Evolutionary conservation across 1,284 basidiomycete genomes (phyloP).

Genomic region (Sparassis latifolia): DNA sequence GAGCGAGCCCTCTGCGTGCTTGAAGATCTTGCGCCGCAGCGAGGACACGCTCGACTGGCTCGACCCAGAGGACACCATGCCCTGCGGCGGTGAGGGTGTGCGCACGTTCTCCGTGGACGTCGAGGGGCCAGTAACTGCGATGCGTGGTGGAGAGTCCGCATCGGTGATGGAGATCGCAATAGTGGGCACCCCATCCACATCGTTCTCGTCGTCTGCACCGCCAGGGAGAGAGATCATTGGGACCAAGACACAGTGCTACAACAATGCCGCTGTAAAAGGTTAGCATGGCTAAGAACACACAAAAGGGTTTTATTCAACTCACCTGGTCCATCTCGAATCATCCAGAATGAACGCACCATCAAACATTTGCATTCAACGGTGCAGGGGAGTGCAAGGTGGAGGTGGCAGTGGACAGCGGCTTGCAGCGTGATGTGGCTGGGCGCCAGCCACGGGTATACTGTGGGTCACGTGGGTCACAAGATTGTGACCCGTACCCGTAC

Average conservation of each 20-base stretch:
- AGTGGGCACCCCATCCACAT: constrained; percentile 19
- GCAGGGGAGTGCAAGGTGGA: too few species aligned
- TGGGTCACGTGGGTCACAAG: too few species aligned
- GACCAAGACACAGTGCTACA: not conserved
- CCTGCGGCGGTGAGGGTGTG: constrained; percentile 9
- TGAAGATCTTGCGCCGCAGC: constrained; percentile 23
- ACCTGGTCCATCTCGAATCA: too few species aligned
- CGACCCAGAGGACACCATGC: constrained; percentile 11
- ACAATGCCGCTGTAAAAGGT: too few species aligned
- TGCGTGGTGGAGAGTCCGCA: constrained; percentile 16
- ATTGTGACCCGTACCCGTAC: too few species aligned
- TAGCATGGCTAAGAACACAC: too few species aligned
- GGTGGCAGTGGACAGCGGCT: too few species aligned
- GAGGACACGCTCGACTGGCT: constrained; percentile 3
- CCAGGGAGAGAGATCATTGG: constrained; percentile 29
- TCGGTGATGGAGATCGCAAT: constrained; percentile 16
- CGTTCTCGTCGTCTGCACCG: constrained; percentile 19
- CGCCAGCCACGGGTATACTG: too few species aligned
- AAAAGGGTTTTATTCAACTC: too few species aligned
- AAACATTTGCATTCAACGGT: too few species aligned
- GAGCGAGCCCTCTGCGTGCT: constrained; percentile 36
- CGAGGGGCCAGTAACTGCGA: constrained; percentile 7
- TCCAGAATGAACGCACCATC: too few species aligned
- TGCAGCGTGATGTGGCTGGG: too few species aligned
- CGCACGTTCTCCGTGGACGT: not conserved